phyloP scores from a whole-genome alignment of 2,329 filamentous ascomycete species.

The Colletotrichum lupini region DNA sequence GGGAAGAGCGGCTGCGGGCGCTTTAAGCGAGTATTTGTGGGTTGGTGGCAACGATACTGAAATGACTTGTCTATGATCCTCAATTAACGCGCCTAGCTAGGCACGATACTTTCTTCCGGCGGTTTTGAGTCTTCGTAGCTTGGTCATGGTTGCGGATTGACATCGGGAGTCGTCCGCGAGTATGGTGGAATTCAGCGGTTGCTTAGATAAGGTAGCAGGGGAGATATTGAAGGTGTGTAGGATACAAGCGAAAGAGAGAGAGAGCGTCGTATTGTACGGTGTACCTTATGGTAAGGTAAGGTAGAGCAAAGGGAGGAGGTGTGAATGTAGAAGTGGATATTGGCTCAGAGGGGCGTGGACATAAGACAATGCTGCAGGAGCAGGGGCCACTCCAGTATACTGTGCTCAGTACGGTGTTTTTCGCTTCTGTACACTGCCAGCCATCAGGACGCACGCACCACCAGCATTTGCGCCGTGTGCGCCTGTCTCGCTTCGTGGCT shows the following conservation, averaged over 20 bases:
- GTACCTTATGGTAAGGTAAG: too few species aligned
- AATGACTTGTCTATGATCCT: too few species aligned
- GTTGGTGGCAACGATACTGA: background rate
- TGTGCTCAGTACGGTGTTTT: background rate
- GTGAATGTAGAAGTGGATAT: constrained; percentile 14
- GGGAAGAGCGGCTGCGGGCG: background rate
- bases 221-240: background rate
- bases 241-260: constrained; percentile 2
- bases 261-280: background rate
- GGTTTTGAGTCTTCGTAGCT: background rate
- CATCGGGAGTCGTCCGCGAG: background rate
- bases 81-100: background rate
- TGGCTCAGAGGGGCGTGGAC: background rate
- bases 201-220: constrained; percentile 12
- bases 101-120: background rate
- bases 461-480: background rate
- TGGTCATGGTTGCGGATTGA: background rate
- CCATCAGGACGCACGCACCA: background rate
- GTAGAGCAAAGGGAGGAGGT: background rate
- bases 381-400: background rate
- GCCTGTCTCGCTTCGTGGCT: constrained; percentile 26
- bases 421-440: background rate
- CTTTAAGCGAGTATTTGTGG: background rate
- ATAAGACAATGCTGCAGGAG: background rate
- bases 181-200: constrained; percentile 6